Base-by-base conservation (phyloP, 176 grass and related monocot species). In the Neostapfia colusana region DNA sequence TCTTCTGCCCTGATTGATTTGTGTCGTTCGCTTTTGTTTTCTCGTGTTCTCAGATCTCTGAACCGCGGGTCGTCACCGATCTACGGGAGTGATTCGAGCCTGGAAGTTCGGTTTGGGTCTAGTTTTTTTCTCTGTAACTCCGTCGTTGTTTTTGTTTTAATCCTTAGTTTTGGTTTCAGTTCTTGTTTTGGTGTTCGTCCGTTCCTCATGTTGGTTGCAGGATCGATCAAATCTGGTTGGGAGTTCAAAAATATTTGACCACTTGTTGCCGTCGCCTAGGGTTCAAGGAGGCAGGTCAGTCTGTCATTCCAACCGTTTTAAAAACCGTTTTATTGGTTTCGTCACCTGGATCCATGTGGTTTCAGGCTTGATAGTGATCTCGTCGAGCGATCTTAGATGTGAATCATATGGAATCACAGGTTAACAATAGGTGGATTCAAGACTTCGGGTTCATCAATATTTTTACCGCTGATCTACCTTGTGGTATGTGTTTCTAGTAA, bases 231-330 rank as follows among this genome's bases (percentile, higher is more conserved):
- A 54, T 54, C 51, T 2, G 51, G 20, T 54, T 21, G 51, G 51
- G 31, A 31, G 31, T 31, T 31, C 1, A 3, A 31, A 1, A 31
- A 31, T 31, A 31, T 3, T 31, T 31, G 31, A 31, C 3, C 31
- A 31, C 31, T 31, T 31, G 31, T 1, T 31, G 31, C 3, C 31
- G 31, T 3, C 31, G 1, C 31, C 2, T 31, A 2, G 31, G 31
- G 3, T 1, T 1, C 31, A 31, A 31, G 31, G 69, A 74, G 7
- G 44, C 69, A 88, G 80, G 85, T 88, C 80, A 79, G 80, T 88
- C 69, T n/a, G n/a, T 51, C 36, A 62, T 74, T 1, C 17, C 25
- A 53, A 67, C 35, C 7, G 42, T 18, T n/a, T n/a, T n/a, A n/a
- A n/a, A n/a, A n/a, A n/a, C 58, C 34, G 69, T 24, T 65, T 18